phyloP scores from a whole-genome alignment of 2,329 filamentous ascomycete genomes.

The Penicillium occitanis region DNA sequence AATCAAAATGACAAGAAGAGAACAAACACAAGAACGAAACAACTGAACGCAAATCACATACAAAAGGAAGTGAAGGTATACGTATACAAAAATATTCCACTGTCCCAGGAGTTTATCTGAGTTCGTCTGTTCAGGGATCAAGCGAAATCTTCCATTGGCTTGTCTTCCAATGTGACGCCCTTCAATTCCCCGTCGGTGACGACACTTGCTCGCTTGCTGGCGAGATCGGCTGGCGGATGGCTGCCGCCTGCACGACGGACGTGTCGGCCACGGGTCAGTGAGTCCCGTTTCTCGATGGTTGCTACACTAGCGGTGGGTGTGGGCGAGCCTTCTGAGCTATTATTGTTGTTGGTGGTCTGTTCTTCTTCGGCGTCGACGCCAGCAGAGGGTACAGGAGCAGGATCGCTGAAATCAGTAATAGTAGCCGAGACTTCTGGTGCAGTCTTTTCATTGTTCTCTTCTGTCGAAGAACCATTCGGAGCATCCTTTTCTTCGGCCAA shows the following conservation, averaged over 20 bases:
- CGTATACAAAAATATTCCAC: conserved; percentile 18
- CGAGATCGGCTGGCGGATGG: conserved; percentile 37
- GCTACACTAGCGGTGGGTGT: conserved; percentile 34
- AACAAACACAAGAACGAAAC: too few species aligned
- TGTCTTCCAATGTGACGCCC: conserved; percentile 69
- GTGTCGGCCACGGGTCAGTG: conserved; percentile 57
- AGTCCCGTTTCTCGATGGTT: conserved; percentile 63
- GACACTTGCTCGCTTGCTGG: conserved; percentile 36
- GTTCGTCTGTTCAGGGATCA: neutral
- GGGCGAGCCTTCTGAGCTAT: conserved; percentile 35
- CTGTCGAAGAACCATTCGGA: conserved; percentile 26
- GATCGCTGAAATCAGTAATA: conserved; percentile 3
- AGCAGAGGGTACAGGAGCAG: conserved; percentile 20
- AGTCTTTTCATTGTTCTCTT: conserved; percentile 28
- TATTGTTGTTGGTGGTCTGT: conserved; percentile 30
- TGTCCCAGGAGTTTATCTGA: neutral
- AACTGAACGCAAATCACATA: conserved; percentile 5
- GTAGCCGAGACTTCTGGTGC: conserved; percentile 27
- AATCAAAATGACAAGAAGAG: conserved; percentile 1
- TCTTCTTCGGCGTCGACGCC: conserved; percentile 24
- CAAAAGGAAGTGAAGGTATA: conserved; percentile 1
- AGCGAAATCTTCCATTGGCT: conserved; percentile 70
- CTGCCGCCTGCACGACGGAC: conserved; percentile 51
- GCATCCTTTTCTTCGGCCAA: conserved; percentile 32
- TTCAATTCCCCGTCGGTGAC: conserved; percentile 43